These are phyloP conservation scores for Pythium myriotylum DNA, from an alignment of 352 stramenopile species.

Conservation along the genomic window DNA sequence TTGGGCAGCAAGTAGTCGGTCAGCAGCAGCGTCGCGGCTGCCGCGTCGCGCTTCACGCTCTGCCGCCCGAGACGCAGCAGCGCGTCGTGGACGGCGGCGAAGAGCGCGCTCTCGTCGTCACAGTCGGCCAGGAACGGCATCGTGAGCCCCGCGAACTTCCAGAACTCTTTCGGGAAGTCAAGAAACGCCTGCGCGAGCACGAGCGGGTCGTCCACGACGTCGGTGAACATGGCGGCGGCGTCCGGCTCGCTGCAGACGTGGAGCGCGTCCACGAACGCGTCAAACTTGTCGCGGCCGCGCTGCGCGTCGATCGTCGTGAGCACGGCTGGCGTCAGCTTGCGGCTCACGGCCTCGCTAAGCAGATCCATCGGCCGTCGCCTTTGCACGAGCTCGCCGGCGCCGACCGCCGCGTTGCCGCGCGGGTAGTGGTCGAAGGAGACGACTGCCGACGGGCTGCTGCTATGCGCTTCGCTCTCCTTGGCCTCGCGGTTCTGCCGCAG, in stretches of 20 bases:
- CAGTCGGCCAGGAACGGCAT: constrained; percentile 52
- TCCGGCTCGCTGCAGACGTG: constrained; percentile 37
- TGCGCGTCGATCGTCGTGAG: constrained; percentile 35
- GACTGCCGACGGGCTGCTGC: constrained; percentile 12
- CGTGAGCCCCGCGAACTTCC: constrained; percentile 64
- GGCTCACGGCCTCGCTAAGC: constrained; percentile 51
- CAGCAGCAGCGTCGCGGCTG: constrained; percentile 48
- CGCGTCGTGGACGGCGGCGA: constrained; percentile 35
- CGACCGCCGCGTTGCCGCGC: constrained; percentile 22
- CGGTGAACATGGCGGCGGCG: constrained; percentile 36
- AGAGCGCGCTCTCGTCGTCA: constrained; percentile 49
- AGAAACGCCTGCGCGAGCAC: constrained; percentile 65
- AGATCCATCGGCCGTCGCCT: constrained; percentile 62
- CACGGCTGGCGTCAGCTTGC: constrained; percentile 39
- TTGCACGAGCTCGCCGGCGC: constrained; percentile 49
- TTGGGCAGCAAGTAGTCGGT: constrained; percentile 59
- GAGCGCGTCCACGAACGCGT: constrained; percentile 59
- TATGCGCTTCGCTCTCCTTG: constrained; percentile 48
- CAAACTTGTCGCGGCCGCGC: constrained; percentile 65
- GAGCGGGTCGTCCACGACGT: constrained; percentile 50
- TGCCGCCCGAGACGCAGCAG: constrained; percentile 48
- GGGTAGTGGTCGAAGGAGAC: constrained; percentile 35
- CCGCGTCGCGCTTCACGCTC: constrained; percentile 48
- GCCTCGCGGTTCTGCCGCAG: constrained; percentile 74
- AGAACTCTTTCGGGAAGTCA: constrained; percentile 84